Evolutionary conservation across 805 yeast genomes (phyloP), one percentile per base, ranked within the genome.

Genomic region (Candida palmyrensis): DNA sequence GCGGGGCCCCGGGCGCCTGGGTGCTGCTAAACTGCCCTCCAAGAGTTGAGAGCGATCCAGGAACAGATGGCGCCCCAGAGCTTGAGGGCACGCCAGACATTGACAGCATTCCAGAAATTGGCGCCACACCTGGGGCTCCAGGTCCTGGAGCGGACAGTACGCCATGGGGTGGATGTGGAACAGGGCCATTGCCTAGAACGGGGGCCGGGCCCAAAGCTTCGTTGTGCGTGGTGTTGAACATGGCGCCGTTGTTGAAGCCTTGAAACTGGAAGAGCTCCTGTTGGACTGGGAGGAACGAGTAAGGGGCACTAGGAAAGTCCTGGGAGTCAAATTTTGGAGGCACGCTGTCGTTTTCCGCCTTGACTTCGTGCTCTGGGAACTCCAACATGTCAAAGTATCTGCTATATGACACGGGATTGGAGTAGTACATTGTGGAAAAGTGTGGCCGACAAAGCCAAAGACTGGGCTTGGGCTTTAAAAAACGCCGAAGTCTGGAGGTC

Each of bases 361-460:
- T n/a, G n/a, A n/a, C n/a, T n/a, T n/a, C n/a, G n/a, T 21, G 9
- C 23, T 21, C 23, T 9, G 23, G 23, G 23, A 9, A 21, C 23
- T 31, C 34, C 11, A 31, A 31, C 34, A 31, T 31, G 12, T 31
- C 34, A 16, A 31, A 24, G 28, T 9, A 31, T 22, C 29, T 31
- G 21, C 18, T 31, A 17, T 31, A 31, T 6, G 27, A 14, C 3
- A 24, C 34, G 7, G 34, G 34, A 18, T 31, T 31, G 11, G 27
- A 14, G 29, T 14, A 31, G 19, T 31, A 31, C 34, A 31, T 30
- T 18, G 21, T 10, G 16, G 7, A 17, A 17, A 9, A 7, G 27
- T 11, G 29, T 10, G 15, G 17, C 17, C 6, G 15, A 12, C 15
- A 12, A 27, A 18, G 11, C 29, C 18, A 27, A 18, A 27, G 15